Conservation (phyloP, 1,284 basidiomycete species). For the Moniliophthora roreri region DNA sequence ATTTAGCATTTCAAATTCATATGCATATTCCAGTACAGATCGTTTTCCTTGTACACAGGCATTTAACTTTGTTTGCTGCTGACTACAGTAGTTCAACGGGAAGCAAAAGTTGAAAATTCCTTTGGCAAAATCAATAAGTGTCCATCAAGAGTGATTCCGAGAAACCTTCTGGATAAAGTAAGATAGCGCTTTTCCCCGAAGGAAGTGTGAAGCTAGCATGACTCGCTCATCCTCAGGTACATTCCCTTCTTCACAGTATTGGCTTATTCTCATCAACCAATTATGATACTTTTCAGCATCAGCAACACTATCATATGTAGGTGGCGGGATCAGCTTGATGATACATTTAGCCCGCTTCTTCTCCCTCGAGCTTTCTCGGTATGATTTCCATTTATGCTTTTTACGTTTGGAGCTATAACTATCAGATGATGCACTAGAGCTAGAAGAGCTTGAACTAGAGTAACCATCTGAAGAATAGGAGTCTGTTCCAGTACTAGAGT, state of each 20-base stretch:
- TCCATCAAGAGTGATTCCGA: slow-evolving; percentile 1
- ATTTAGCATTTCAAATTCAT: slow-evolving; percentile 2
- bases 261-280: slow-evolving; percentile 2
- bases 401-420: background rate
- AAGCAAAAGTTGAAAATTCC: slow-evolving; percentile 8
- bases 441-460: background rate
- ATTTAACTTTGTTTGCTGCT: slow-evolving; percentile 3
- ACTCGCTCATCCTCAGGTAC: slow-evolving; percentile 6
- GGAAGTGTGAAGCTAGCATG: background rate
- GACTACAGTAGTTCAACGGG: slow-evolving; percentile 4
- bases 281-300: slow-evolving; percentile 6
- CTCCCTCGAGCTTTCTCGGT: background rate
- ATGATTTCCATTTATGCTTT: background rate
- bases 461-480: background rate
- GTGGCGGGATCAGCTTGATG: slow-evolving; percentile 1
- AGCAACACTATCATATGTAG: slow-evolving; percentile 8
- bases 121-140: background rate
- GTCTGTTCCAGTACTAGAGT: background rate
- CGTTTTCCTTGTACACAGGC: background rate
- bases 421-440: background rate
- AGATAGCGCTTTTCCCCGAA: background rate
- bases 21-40: slow-evolving; percentile 6
- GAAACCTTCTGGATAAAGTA: slow-evolving; percentile 10
- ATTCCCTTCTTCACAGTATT: slow-evolving; percentile 4
- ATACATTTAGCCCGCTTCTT: background rate